Base-by-base conservation (phyloP, 1,139 yeast genomes). In the Zygotorulaspora mrakii region DNA sequence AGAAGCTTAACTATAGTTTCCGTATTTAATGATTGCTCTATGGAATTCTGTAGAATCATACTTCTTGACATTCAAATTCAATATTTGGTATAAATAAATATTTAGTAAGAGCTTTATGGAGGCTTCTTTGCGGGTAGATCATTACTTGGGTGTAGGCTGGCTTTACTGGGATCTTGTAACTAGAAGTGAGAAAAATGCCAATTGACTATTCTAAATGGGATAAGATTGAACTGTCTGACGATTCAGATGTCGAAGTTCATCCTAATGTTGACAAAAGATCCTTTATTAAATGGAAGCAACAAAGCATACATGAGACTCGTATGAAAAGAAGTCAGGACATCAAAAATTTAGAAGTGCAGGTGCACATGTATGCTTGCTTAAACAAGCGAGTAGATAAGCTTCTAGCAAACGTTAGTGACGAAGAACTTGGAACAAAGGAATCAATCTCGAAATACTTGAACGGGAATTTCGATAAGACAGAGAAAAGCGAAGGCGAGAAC, bases 141-240 rank as follows among this genome's bases (percentile, higher is more conserved):
- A n/a, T n/a, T n/a, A n/a, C n/a, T n/a, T n/a, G n/a, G n/a, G n/a
- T n/a, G n/a, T n/a, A n/a, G n/a, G n/a, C n/a, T n/a, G n/a, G n/a
- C n/a, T n/a, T n/a, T n/a, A n/a, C n/a, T n/a, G n/a, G n/a, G n/a
- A n/a, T n/a, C n/a, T n/a, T n/a, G n/a, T n/a, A n/a, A n/a, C n/a
- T n/a, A n/a, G n/a, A n/a, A n/a, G n/a, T n/a, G n/a, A n/a, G 20
- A 9, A 51, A 18, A 23, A 82, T 82, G 88, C 76, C 85, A 39
- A 80, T 89, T 53, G 98, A 91, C 61, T 91, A 91, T 65, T 88
- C 96, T 10, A 91, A 91, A 62, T 91, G 98, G 97, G 99, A 91
- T 65, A 87, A 87, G 61, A 77, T 91, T 46, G 98, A 91, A 64
- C 70, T 91, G 35, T 86, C 96, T 12, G 99, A 91, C 61, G 99